phyloP scores from a whole-genome alignment of 1,284 basidiomycete species.

The Ustilago xerochloae region DNA sequence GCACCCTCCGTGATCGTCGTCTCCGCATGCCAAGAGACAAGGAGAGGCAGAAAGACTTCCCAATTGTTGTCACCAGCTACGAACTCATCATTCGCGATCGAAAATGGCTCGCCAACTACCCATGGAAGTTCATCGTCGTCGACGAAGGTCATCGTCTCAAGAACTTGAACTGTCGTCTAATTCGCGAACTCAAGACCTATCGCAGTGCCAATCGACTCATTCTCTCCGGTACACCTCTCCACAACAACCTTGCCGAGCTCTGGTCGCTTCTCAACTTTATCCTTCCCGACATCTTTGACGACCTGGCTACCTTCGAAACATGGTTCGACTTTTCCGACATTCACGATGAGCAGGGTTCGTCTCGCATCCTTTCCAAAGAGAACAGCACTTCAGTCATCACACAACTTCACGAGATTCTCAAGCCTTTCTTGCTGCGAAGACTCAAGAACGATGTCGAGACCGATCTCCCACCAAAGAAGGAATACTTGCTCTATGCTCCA shows the following conservation, averaged over 20 bases:
- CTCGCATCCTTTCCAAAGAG: conserved; percentile 70
- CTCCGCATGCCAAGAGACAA: conserved; percentile 34
- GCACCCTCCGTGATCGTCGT: conserved; percentile 74
- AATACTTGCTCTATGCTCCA: conserved; percentile 86
- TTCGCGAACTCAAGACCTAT: conserved; percentile 90
- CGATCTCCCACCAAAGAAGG: conserved; percentile 64
- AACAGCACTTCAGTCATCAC: conserved; percentile 72
- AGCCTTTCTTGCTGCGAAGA: conserved; percentile 64
- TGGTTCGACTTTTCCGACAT: conserved; percentile 72
- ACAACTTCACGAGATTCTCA: conserved; percentile 65
- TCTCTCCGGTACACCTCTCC: conserved; percentile 90
- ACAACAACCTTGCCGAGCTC: conserved; percentile 93
- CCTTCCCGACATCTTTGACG: conserved; percentile 78
- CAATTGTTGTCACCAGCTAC: conserved; percentile 86
- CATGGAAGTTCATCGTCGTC: conserved; percentile 85
- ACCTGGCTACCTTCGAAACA: conserved; percentile 88
- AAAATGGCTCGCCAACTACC: conserved; percentile 44
- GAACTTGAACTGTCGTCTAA: conserved; percentile 88
- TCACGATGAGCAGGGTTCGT: conserved; percentile 39
- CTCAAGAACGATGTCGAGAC: conserved; percentile 64
- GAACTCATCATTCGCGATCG: conserved; percentile 81
- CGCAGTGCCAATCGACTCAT: conserved; percentile 87
- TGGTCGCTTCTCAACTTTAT: conserved; percentile 93
- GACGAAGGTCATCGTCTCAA: conserved; percentile 95
- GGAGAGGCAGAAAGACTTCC: conserved; percentile 47